phyloP scores from a whole-genome alignment of 805 yeast genomes.

The Isabelozyma heimii region DNA sequence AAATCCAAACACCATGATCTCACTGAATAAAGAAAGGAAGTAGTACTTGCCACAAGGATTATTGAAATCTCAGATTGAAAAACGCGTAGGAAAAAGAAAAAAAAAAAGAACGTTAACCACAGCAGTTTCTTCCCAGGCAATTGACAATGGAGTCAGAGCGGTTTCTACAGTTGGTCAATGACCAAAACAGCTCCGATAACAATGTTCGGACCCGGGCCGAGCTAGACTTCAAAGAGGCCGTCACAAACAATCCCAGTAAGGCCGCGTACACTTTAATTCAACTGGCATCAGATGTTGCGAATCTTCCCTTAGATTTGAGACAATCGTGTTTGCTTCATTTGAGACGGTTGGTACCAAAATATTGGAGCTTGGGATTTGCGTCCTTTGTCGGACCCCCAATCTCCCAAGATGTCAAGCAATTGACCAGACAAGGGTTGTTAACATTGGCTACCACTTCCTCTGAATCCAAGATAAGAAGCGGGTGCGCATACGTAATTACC shows the following conservation, averaged over 20 bases:
- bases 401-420: conserved; percentile 47
- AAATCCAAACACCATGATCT: background rate
- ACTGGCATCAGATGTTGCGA: conserved; percentile 32
- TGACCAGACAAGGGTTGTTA: conserved; percentile 51
- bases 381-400: conserved; percentile 70
- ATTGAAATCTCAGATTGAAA: too few species aligned
- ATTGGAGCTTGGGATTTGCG: conserved; percentile 83
- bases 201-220: conserved; percentile 52
- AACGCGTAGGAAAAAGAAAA: background rate
- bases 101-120: background rate
- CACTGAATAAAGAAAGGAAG: background rate
- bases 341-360: conserved; percentile 63
- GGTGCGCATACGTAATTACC: conserved; percentile 72
- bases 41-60: background rate
- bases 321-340: conserved; percentile 68
- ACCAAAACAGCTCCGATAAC: conserved; percentile 49
- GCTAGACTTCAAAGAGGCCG: conserved; percentile 38
- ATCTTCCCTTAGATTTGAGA: conserved; percentile 35
- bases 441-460: conserved; percentile 39
- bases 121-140: background rate
- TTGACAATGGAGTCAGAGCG: conserved; percentile 4
- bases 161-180: conserved; percentile 10
- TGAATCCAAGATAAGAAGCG: conserved; percentile 59
- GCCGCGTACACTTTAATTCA: conserved; percentile 42
- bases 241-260: conserved; percentile 49